Base-by-base conservation (phyloP, 2,329 filamentous ascomycete species). In the Arthroderma uncinatum region DNA sequence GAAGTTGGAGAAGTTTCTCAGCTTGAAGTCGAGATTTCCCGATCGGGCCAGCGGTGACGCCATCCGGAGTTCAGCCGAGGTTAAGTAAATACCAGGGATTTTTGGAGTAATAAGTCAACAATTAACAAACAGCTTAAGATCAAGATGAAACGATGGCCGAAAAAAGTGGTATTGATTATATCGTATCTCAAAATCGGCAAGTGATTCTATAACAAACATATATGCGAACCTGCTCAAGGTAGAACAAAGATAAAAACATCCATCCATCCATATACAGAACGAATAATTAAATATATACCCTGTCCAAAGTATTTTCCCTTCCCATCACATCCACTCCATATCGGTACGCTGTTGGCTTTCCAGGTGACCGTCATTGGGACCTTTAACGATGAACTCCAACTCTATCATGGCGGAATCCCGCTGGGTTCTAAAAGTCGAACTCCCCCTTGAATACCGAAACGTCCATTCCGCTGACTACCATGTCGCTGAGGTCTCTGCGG, bases 391-490 rank as follows among this genome's bases (percentile, higher is more conserved):
- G 21, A 47, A 47, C 40, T 47, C 40, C 40, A 47, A 9, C 10
- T 50, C 47, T 33, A 50, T 50, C 25, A 47, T 16, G 37, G 9
- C 19, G 19, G 19, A 21, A 4, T 42, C 10, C 16, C 23, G 39
- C 30, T 30, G n/a, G 28, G 7, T 25, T 54, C 69, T 70, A 87
- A 69, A 95, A 95, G 59, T 95, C 91, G 78, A 96, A 93, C 67
- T 96, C 90, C 58, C 83, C 83, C 66, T 90, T 82, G 78, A 98
- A 95, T 39, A 84, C 77, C 67, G 93, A 89, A 25, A 95, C 85
- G 74, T 97, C 89, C 76, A 98, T 92, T 25, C 91, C 92, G 0
- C 85, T 82, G 10, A 91, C 85, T 4, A 96, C 93, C 75, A 84
- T 81, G 69, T 97, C 91, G 2, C 87, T 86, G 67, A 98, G 70